Conservation (phyloP, 805 yeast genomes). For the Grigorovia transvaalensis region DNA sequence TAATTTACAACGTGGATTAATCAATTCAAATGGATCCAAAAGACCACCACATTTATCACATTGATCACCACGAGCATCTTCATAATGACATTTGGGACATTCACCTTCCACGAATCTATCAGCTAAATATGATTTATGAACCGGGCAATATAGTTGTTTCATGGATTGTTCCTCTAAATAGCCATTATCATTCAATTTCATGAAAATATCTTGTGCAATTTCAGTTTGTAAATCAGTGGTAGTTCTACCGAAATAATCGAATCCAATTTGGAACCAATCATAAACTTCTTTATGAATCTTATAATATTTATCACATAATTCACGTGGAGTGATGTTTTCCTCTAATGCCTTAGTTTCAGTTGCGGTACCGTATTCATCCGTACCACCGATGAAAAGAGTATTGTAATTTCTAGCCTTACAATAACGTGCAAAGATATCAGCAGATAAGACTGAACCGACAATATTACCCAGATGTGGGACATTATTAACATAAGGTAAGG, state of each 20-base stretch:
- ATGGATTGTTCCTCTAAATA: slow-evolving; percentile 77
- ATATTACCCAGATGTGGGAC: slow-evolving; percentile 98
- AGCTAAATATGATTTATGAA: slow-evolving; percentile 84
- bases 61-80: slow-evolving; percentile 98
- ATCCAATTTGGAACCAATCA: slow-evolving; percentile 93
- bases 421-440: slow-evolving; percentile 88
- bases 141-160: slow-evolving; percentile 85
- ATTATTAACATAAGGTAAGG: slow-evolving; percentile 94
- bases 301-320: slow-evolving; percentile 86
- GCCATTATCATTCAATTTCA: slow-evolving; percentile 63
- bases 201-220: slow-evolving; percentile 89
- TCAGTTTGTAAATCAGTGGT: slow-evolving; percentile 86
- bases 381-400: slow-evolving; percentile 84
- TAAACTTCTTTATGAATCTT: slow-evolving; percentile 79
- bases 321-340: slow-evolving; percentile 79
- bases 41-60: slow-evolving; percentile 93
- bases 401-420: slow-evolving; percentile 83
- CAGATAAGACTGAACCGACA: slow-evolving; percentile 87
- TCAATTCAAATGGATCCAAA: slow-evolving; percentile 84
- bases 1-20: slow-evolving; percentile 90
- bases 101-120: slow-evolving; percentile 96
- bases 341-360: slow-evolving; percentile 97
- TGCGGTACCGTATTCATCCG: slow-evolving; percentile 99
- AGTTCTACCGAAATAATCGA: slow-evolving; percentile 94
- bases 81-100: slow-evolving; percentile 90